Evolutionary conservation across 495 filamentous ascomycete genomes (phyloP), one percentile per base, ranked within the genome.

Genomic region (Daldinia loculata): DNA sequence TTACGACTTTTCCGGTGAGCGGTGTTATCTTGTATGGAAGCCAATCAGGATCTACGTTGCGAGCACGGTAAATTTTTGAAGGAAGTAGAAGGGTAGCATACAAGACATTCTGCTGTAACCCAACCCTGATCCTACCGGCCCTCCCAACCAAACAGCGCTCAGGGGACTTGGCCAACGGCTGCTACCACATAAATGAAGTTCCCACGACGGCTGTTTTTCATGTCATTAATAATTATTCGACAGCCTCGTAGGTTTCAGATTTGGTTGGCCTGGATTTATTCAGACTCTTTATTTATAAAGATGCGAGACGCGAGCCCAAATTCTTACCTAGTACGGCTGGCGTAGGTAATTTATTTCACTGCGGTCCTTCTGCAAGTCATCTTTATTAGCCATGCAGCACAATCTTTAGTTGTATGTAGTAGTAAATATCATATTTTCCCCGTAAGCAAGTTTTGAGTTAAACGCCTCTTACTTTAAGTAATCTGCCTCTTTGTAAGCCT

Each of bases 71-170:
- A 2, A 29, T 36, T 12, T 6, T 5, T 0, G 14, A 66, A 50
- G 45, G 57, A 22, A 29, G 26, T 29, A 26, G 32, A 50, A 50
- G 24, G 62, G 68, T 66, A 39, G 14, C 32, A 64, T 56, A 45
- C 53, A 48, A 32, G 29, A 34, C 36, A 11, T 45, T 39, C 15
- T 65, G 34, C 27, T 63, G 61, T 60, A 63, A 64, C 67, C 67
- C 30, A 58, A 61, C 19, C 17, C 24, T 29, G 26, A 70, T 61
- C 41, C 62, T 57, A 38, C 55, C 27, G 29, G 45, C 32, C 34
- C 41, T 15, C 61, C 56, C 8, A 5, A 24, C 17, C 43, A 48
- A 48, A 48, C 43, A 48, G 19, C 43, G 7, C 17, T 45, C 41
- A 19, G n/a, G 41, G 41, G n/a, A 0, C 4, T 22, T 17, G 29